Evolutionary conservation across 495 filamentous ascomycete genomes (phyloP), one percentile per base, ranked within the genome.

Genomic region (Aspergillus ellipticus): DNA sequence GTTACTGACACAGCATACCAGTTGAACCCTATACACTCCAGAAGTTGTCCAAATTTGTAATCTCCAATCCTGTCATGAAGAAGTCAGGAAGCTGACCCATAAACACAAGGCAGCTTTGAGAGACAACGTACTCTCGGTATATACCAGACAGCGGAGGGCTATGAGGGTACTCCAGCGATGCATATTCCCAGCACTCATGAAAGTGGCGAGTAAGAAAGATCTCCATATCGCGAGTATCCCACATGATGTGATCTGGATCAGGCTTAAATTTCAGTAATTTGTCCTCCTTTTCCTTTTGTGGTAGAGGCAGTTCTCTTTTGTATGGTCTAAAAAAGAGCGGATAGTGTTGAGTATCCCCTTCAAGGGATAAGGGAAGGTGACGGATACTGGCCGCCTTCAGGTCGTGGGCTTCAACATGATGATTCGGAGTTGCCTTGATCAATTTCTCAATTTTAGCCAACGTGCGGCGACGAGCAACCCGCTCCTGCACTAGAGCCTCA

Each of bases 341-440:
- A 5, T 29, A 19, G 16, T 49, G 1, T 35, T 49, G 47, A 28
- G 24, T 49, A 31, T 28, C 47, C 15, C 13, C 47, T 35, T 28
- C 47, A 7, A 49, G 47, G 16, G 20, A 13, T 19, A 49, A 20
- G 20, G 47, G 47, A 6, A 49, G 9, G 29, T 49, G 47, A 19
- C 47, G 47, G 47, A 49, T 49, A 29, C 47, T 19, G 24, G 47
- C 47, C n/a, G 29, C 29, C 47, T 49, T 19, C 47, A 49, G 21
- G 6, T 31, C 22, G 2, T 4, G 3, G 20, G 22, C 9, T 19
- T 49, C 47, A 28, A 49, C 22, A 49, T 49, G 47, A 1, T 28
- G 13, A 29, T 28, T 49, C 3, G 47, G 47, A 6, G 47, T 28
- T 29, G 8, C 15, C 47, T 49, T 49, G 47, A 49, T 49, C 47